Evolutionary conservation across 2,329 filamentous ascomycete genomes (phyloP), one percentile per base, ranked within the genome.

Genomic region (Ascochyta fabae): DNA sequence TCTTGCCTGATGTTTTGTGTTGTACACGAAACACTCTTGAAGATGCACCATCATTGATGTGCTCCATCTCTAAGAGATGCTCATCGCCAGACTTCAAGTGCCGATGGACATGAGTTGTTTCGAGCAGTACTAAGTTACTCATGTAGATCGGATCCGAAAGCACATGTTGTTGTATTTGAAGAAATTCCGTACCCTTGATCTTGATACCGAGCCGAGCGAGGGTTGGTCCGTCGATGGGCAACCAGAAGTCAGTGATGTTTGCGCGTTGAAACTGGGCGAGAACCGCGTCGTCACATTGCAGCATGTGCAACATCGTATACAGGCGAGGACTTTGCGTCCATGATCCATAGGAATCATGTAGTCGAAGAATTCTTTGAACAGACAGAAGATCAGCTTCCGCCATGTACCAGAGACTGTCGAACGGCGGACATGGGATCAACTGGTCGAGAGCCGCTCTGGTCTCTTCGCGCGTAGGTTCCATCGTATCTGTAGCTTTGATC

Each of bases 301-400:
- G 43, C 43, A 46, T 46, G 22, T 31, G 43, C 43, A 46, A n/a
- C 43, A 46, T 26, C 22, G 43, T 24, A n/a, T 35, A 46, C 33
- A 46, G 31, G 5, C 43, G 43, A n/a, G 43, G 43, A 15, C 43
- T 46, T 24, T 36, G 27, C 8, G 27, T 3, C 27, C 27, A 29
- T 29, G 27, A 9, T 29, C 27, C 27, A 29, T 29, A 29, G 12
- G 27, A 29, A 2, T 29, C 27, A 3, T 29, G 27, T 10, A 29
- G 12, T 8, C 27, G 12, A 4, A 29, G 27, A 12, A 29, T 10
- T 12, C 8, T 29, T 29, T 29, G 9, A 29, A 29, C 9, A 29
- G 27, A 29, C 8, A 29, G 9, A 29, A 29, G 27, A 10, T 29
- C 27, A 3, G 27, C 27, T 29, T 29, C 27, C 8, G 27, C 9